Conservation (phyloP, 306 rosid species). For the Malus sylvestris region DNA sequence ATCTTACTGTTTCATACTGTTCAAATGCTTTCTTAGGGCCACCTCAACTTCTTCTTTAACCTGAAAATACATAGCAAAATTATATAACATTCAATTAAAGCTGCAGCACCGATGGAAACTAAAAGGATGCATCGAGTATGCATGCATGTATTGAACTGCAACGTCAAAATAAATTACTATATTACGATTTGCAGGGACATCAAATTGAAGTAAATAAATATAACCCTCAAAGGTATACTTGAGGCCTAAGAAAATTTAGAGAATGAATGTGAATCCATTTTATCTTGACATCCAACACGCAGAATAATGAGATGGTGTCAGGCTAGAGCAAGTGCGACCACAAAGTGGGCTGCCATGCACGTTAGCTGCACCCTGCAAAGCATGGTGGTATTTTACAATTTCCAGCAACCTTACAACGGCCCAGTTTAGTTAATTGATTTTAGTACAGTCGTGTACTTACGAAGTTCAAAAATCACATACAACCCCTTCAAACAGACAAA, state of each 20-base stretch:
- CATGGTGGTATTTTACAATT: constrained; percentile 16
- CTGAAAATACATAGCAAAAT: constrained; percentile 38
- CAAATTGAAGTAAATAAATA: background rate
- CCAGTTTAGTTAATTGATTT: background rate
- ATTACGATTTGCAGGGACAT: background rate
- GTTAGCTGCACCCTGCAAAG: constrained; percentile 28
- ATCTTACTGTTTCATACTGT: constrained; percentile 71
- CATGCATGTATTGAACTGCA: background rate
- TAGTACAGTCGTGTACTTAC: constrained; percentile 11
- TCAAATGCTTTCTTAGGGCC: constrained; percentile 71
- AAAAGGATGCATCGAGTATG: background rate
- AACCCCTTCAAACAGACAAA: constrained; percentile 5
- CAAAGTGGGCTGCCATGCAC: constrained; percentile 28
- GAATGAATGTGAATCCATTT: background rate
- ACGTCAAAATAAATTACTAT: background rate
- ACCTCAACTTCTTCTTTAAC: constrained; percentile 91
- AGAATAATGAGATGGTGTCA: constrained; percentile 1
- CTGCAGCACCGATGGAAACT: background rate
- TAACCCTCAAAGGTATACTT: background rate
- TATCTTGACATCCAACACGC: background rate
- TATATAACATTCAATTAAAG: constrained; percentile 12
- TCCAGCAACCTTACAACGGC: constrained; percentile 11
- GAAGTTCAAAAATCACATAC: background rate
- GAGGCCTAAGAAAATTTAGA: background rate
- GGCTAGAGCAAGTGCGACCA: constrained; percentile 30